Conservation (phyloP, 2,329 filamentous ascomycete species). For the Sordariomycetes sp. region DNA sequence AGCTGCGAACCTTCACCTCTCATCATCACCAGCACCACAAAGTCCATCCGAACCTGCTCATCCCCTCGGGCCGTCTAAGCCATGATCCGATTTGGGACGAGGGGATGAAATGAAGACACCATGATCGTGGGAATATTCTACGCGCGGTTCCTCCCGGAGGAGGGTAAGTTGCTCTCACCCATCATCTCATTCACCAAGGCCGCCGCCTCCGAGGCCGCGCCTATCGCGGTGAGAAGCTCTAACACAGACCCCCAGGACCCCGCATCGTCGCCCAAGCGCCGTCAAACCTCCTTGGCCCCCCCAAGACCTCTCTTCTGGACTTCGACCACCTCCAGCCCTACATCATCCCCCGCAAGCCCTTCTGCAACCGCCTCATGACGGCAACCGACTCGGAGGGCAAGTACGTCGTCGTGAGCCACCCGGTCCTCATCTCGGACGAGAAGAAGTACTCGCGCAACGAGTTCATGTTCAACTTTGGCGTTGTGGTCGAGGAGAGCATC, state of each 20-base stretch:
- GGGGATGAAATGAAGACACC: constrained; percentile 6
- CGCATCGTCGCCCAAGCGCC: constrained; percentile 35
- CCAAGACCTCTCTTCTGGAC: constrained; percentile 59
- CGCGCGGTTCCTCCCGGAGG: constrained; percentile 55
- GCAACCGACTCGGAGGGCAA: constrained; percentile 60
- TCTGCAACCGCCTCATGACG: constrained; percentile 84
- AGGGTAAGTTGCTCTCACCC: constrained; percentile 32
- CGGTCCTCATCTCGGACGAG: constrained; percentile 73
- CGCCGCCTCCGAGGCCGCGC: background rate
- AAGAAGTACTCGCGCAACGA: constrained; percentile 83
- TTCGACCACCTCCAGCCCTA: constrained; percentile 84
- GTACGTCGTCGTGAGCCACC: constrained; percentile 76
- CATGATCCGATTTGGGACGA: background rate
- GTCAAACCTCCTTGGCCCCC: constrained; percentile 21
- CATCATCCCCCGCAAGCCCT: constrained; percentile 88
- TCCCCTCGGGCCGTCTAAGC: background rate
- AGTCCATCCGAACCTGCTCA: background rate
- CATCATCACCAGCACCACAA: no score
- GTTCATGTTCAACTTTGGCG: constrained; percentile 96
- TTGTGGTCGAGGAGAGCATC: constrained; percentile 57
- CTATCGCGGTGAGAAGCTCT: background rate
- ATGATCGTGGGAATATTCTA: constrained; percentile 66
- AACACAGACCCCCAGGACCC: constrained; percentile 38
- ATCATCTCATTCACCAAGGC: background rate
- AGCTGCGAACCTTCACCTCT: no score